A percentile compares a stretch with the other conserved stretches of the same genome.
Conservation (phyloP, 495 filamentous ascomycete species). For the Penicillium chermesinum region DNA sequence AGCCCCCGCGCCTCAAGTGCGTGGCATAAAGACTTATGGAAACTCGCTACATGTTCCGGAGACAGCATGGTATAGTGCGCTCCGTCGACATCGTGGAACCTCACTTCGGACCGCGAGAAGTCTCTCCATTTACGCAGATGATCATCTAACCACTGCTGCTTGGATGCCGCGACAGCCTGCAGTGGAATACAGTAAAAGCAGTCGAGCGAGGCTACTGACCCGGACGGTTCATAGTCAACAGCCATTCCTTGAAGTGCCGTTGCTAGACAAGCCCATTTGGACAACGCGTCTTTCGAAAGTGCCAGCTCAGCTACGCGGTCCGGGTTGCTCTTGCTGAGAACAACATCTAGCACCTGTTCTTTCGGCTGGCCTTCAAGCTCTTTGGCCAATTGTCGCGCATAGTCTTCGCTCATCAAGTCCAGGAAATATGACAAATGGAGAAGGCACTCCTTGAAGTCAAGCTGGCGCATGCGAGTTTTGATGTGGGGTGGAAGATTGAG, state of each 20-base stretch:
- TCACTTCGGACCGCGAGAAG: slow-evolving; percentile 20
- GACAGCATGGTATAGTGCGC: slow-evolving; percentile 25
- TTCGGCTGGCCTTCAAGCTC: not conserved
- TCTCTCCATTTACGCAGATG: slow-evolving; percentile 41
- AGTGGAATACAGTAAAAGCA: slow-evolving; percentile 46
- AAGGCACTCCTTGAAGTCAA: slow-evolving; percentile 42
- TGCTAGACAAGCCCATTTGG: slow-evolving; percentile 40
- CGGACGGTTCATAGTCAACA: slow-evolving; percentile 46
- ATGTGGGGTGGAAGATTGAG: slow-evolving; percentile 48
- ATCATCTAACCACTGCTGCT: slow-evolving; percentile 39
- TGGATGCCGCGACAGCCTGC: slow-evolving; percentile 30
- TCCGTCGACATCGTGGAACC: slow-evolving; percentile 14
- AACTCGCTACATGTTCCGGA: slow-evolving; percentile 17
- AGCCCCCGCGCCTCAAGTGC: slow-evolving; percentile 15
- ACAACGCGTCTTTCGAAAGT: slow-evolving; percentile 21
- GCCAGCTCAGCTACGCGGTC: slow-evolving; percentile 35
- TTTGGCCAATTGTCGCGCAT: slow-evolving; percentile 17
- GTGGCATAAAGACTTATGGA: slow-evolving; percentile 13
- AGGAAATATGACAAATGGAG: slow-evolving; percentile 48
- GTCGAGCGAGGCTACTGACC: slow-evolving; percentile 40
- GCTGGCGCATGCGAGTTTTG: slow-evolving; percentile 45
- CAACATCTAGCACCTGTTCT: not conserved
- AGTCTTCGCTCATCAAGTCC: slow-evolving; percentile 36
- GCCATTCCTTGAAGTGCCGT: slow-evolving; percentile 40
- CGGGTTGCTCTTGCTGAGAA: not conserved